phyloP scores from a whole-genome alignment of 495 filamentous ascomycete genomes.

The Daldinia childiae region DNA sequence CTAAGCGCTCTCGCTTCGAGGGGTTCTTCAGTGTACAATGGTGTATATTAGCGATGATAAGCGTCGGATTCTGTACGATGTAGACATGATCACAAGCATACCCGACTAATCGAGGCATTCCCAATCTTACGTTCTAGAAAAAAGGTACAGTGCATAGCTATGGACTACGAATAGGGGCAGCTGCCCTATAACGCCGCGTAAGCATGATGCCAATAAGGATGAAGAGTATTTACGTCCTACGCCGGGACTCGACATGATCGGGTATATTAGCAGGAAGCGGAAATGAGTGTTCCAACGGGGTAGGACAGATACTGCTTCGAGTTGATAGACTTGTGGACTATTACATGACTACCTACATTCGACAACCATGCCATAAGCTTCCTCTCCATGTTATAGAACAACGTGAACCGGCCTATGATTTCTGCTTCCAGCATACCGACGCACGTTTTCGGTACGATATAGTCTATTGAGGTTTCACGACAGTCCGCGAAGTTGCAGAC shows the following conservation, averaged over 20 bases:
- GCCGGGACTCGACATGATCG: conserved; percentile 10
- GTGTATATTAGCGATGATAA: conserved; percentile 32
- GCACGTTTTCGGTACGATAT: conserved; percentile 1
- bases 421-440: not conserved
- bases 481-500: not conserved
- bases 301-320: conserved; percentile 14
- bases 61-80: conserved; percentile 27
- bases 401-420: not conserved
- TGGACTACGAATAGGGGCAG: not conserved
- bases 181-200: conserved; percentile 18
- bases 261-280: conserved; percentile 18
- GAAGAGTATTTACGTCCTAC: conserved; percentile 15
- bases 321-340: not conserved
- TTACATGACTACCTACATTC: not conserved
- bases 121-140: not conserved
- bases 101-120: conserved; percentile 16
- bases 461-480: conserved; percentile 1
- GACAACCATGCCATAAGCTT: conserved; percentile 1
- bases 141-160: not conserved
- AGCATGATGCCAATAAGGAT: conserved; percentile 9
- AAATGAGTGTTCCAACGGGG: not conserved
- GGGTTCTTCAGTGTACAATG: conserved; percentile 8
- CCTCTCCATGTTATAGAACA: not conserved
- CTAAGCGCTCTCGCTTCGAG: conserved; percentile 2
- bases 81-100: conserved; percentile 19